phyloP scores from a whole-genome alignment of 768 basidiomycete genomes.

The Boletus sensibilis region DNA sequence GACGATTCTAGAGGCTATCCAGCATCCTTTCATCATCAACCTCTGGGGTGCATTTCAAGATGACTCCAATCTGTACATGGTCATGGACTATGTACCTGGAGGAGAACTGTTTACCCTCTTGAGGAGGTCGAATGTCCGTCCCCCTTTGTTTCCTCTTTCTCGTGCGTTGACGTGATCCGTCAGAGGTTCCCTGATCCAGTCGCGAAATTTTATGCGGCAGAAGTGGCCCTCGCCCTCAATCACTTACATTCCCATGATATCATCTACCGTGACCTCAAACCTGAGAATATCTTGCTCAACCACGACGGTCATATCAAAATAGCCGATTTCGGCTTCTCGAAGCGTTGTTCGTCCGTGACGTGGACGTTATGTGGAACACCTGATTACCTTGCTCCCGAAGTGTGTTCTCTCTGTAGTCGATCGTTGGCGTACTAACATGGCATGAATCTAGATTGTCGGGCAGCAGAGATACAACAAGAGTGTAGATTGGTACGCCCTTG shows the following conservation, averaged over 20 bases:
- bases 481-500: conserved; percentile 98
- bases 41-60: conserved; percentile 97
- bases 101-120: conserved; percentile 95
- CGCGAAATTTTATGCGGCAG: conserved; percentile 96
- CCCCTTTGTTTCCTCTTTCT: conserved; percentile 10
- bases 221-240: conserved; percentile 90
- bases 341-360: conserved; percentile 80
- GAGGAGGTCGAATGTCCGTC: conserved; percentile 79
- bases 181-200: conserved; percentile 96
- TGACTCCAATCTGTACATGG: conserved; percentile 91
- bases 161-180: conserved; percentile 4
- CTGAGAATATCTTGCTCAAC: conserved; percentile 92
- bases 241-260: conserved; percentile 85
- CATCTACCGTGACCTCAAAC: conserved; percentile 97
- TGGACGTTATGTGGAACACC: conserved; percentile 97
- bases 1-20: conserved; percentile 76
- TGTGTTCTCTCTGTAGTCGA: conserved; percentile 32
- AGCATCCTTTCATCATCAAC: conserved; percentile 94
- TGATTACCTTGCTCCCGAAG: conserved; percentile 96
- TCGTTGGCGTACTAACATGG: conserved; percentile 7
- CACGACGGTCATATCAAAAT: conserved; percentile 97
- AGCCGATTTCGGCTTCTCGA: conserved; percentile 96
- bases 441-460: conserved; percentile 57
- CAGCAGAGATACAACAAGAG: conserved; percentile 91
- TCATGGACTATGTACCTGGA: conserved; percentile 95